phyloP scores from a whole-genome alignment of 768 basidiomycete genomes.

The Kwoniella sp. region DNA sequence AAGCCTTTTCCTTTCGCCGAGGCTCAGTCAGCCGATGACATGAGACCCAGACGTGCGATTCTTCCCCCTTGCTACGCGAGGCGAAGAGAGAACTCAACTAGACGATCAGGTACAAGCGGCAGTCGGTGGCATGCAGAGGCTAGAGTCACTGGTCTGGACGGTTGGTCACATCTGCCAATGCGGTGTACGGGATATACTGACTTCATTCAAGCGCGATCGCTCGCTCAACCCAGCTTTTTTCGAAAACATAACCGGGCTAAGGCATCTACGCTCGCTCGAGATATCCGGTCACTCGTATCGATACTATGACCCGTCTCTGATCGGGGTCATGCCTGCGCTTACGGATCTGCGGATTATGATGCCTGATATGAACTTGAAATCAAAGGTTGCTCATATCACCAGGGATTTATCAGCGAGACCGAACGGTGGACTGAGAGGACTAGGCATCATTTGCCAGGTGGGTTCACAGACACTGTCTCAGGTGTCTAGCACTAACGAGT shows the following conservation, averaged over 20 bases:
- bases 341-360: conserved; percentile 42
- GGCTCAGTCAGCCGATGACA: not conserved
- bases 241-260: conserved; percentile 18
- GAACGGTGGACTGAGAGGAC: conserved; percentile 26
- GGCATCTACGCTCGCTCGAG: conserved; percentile 29
- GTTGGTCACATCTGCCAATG: conserved; percentile 18
- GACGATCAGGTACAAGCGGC: conserved; percentile 34
- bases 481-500: not conserved
- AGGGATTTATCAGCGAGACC: conserved; percentile 11
- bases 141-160: conserved; percentile 37
- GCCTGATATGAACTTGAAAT: conserved; percentile 31
- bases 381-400: conserved; percentile 12
- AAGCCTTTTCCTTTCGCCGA: too few relatives aligned
- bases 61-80: conserved; percentile 31
- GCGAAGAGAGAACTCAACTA: conserved; percentile 28
- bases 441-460: conserved; percentile 34
- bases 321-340: conserved; percentile 23
- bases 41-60: conserved; percentile 33
- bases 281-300: conserved; percentile 38
- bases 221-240: conserved; percentile 29
- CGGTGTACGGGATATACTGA: too few relatives aligned
- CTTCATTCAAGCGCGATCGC: conserved; percentile 40
- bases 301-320: conserved; percentile 30
- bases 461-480: not conserved
- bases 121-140: conserved; percentile 27